Evolutionary conservation across 306 rosid species (phyloP), one percentile per base, ranked within the genome.

Genomic region (Corylus avellana): DNA sequence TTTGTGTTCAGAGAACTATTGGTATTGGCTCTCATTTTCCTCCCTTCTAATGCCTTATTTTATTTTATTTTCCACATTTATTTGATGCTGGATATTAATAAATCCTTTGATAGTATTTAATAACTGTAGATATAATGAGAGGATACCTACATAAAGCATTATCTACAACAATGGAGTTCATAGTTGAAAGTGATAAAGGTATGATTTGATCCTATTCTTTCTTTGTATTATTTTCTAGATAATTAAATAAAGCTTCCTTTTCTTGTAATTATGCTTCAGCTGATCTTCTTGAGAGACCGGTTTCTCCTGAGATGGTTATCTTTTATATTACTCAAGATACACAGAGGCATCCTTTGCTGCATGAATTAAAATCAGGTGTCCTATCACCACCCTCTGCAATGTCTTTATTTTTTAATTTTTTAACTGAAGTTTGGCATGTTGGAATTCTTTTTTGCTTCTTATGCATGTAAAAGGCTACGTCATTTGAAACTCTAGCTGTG

Each of bases 301-400:
- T 90, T 81, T 73, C 97, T 75, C 91, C 94, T 2, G 98, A 92
- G 86, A 91, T 83, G 92, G 92, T 92, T 20, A 73, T 89, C 85
- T 92, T 92, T 86, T 95, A 95, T 85, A 86, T 95, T 63, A 95
- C 98, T 12, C 98, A 95, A 73, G 98, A 95, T 89, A 92, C 98
- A 74, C 98, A 91, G 85, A 87, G 94, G 77, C 98, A 95, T 86
- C 92, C 98, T 12, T 86, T 94, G 14, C 97, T 94, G 83, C 91
- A 90, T 53, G 97, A 95, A 83, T 7, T 95, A 84, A 95, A 87
- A 85, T 88, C 98, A 53, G 98, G 98, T 92, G 18, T 47, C 85
- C 79, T 69, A 62, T 85, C 37, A 22, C 56, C 80, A 70, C 72
- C 78, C 35, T 75, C 42, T 61, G 13, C 59, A 49, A 17, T 44